Evolutionary conservation across 257 asterid species (phyloP).

Genomic region (Plantago elongata): DNA sequence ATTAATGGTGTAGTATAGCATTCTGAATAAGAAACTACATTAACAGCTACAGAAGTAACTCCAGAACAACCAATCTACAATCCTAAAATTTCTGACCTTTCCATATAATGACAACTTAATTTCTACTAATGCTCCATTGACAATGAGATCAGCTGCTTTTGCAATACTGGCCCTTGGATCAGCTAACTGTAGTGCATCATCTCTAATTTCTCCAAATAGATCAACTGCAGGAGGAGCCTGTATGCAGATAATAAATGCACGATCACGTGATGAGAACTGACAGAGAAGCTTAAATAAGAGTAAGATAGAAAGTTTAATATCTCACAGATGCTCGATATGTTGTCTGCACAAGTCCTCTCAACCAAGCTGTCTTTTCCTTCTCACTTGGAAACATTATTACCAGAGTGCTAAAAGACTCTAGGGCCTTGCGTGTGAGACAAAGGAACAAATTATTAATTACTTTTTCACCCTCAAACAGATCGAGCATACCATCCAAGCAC

Average conservation of each 20-base stretch:
- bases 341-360: slow-evolving; percentile 75
- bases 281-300: slow-evolving; percentile 18
- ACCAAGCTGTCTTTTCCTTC: slow-evolving; percentile 78
- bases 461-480: too few species aligned
- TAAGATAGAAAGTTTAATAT: slow-evolving; percentile 23
- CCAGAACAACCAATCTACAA: slow-evolving; percentile 17
- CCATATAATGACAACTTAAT: slow-evolving; percentile 78
- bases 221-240: slow-evolving; percentile 85
- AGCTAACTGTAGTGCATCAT: slow-evolving; percentile 39
- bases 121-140: slow-evolving; percentile 78
- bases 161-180: slow-evolving; percentile 35
- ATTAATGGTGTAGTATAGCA: slow-evolving; percentile 11
- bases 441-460: slow-evolving; percentile 5
- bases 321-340: slow-evolving; percentile 99
- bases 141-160: slow-evolving; percentile 80
- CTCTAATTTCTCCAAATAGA: slow-evolving; percentile 63
- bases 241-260: slow-evolving; percentile 28
- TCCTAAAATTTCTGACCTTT: slow-evolving; percentile 48
- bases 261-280: slow-evolving; percentile 16
- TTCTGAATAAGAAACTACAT: slow-evolving; percentile 11
- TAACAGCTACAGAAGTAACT: slow-evolving; percentile 13
- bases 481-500: too few species aligned
- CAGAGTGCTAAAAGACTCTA: slow-evolving; percentile 88
- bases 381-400: slow-evolving; percentile 68
- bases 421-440: slow-evolving; percentile 49